A percentile compares a stretch with the other conserved stretches of the same genome.
These are phyloP conservation scores for Waltiozyma sp. DNA, from an alignment of 1,139 yeast genomes.

Conservation along the genomic window DNA sequence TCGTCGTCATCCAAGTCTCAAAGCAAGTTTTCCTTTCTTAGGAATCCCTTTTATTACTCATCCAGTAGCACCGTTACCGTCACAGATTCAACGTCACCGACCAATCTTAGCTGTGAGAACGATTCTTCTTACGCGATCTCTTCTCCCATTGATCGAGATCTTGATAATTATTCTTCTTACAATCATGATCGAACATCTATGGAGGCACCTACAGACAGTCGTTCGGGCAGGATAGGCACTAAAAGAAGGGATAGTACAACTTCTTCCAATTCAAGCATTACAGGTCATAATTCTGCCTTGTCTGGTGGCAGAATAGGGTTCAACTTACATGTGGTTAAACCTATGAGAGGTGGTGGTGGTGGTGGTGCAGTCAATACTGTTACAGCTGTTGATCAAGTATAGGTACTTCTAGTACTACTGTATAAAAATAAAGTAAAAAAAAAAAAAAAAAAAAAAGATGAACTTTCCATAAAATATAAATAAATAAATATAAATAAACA, in stretches of 20 bases:
- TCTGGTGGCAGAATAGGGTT: slow-evolving; percentile 27
- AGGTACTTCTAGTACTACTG: too few relatives aligned
- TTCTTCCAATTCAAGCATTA: not conserved
- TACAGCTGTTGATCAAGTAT: too few relatives aligned
- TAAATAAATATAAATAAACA: slow-evolving; percentile 3
- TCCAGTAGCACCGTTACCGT: not conserved
- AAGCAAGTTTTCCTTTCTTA: not conserved
- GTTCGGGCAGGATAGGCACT: too few relatives aligned
- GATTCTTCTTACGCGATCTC: not conserved
- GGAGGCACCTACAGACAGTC: too few relatives aligned
- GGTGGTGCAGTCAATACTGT: too few relatives aligned
- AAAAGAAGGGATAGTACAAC: not conserved
- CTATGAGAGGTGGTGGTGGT: slow-evolving; percentile 33
- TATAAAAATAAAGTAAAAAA: too few relatives aligned
- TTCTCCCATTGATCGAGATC: slow-evolving; percentile 1
- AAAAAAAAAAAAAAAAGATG: too few relatives aligned
- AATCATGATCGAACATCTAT: not conserved
- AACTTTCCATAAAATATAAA: too few relatives aligned
- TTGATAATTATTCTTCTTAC: slow-evolving; percentile 1
- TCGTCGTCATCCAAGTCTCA: not conserved
- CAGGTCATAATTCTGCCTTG: not conserved
- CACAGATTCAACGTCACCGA: too few relatives aligned
- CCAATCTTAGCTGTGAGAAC: not conserved
- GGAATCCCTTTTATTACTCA: not conserved
- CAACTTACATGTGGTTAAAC: slow-evolving; percentile 52